Percentiles rank a stretch among this genome's conserved stretches.
These are phyloP conservation scores for Zymoseptoria passerinii DNA, from an alignment of 2,329 filamentous ascomycete species.

Conservation along the genomic window DNA sequence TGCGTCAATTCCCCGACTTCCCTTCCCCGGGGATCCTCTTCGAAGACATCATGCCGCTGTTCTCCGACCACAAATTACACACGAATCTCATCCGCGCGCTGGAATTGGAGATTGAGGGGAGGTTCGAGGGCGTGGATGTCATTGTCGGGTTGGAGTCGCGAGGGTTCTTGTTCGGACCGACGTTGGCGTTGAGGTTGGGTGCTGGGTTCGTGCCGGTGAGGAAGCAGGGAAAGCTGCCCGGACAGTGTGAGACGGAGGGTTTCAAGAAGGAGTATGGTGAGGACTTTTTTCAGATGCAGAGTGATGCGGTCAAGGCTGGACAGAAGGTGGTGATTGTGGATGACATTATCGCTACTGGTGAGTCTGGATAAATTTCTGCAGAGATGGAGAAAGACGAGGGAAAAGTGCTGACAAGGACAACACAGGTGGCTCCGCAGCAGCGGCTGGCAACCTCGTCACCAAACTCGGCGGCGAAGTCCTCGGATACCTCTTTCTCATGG, in stretches of 20 bases:
- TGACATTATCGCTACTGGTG: slow-evolving; percentile 97
- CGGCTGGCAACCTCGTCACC: slow-evolving; percentile 76
- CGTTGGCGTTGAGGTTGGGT: slow-evolving; percentile 72
- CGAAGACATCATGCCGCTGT: slow-evolving; percentile 96
- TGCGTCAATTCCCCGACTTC: slow-evolving; percentile 87
- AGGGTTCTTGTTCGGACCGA: slow-evolving; percentile 91
- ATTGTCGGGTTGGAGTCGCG: slow-evolving; percentile 89
- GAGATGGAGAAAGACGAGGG: not conserved
- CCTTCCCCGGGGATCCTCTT: slow-evolving; percentile 88
- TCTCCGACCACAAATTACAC: slow-evolving; percentile 69
- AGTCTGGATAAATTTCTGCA: slow-evolving; percentile 29
- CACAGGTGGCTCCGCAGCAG: slow-evolving; percentile 85
- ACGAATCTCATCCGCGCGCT: slow-evolving; percentile 71
- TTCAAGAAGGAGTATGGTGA: slow-evolving; percentile 95
- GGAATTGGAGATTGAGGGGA: slow-evolving; percentile 67
- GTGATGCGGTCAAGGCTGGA: slow-evolving; percentile 70
- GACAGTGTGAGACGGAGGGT: slow-evolving; percentile 71
- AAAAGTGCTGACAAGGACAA: not conserved
- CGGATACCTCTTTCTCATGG: slow-evolving; percentile 90
- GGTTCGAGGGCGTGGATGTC: slow-evolving; percentile 59
- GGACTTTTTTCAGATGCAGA: slow-evolving; percentile 95
- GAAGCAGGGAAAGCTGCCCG: slow-evolving; percentile 93
- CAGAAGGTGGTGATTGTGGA: slow-evolving; percentile 91
- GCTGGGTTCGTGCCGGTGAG: slow-evolving; percentile 86
- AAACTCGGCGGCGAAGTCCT: slow-evolving; percentile 79